Base-by-base conservation (phyloP, 2,329 filamentous ascomycete genomes). In the Epichloe festucae region DNA sequence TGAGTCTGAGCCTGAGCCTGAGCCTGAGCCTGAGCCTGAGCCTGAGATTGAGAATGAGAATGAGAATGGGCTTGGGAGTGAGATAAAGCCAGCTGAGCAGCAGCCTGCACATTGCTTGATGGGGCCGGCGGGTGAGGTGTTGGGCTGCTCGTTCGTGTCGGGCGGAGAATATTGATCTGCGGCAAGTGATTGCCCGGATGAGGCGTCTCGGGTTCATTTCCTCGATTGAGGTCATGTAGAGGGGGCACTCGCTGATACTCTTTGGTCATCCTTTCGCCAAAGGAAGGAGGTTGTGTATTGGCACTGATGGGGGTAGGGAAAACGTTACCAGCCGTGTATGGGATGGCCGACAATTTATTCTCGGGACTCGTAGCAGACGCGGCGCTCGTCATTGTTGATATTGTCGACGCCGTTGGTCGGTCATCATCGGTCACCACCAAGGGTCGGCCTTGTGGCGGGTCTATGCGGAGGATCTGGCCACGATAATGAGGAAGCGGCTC, bases 241-340 rank as follows among this genome's bases (percentile, higher is more conserved):
- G 79, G 77, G 47, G 79, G 78, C 53, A 81, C 73, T 36, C 79
- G 76, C 58, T 78, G 72, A 57, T 81, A 83, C 60, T 80, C 79
- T 60, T 79, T 80, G 55, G 73, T 69, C 53, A 73, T 67, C 57
- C 73, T 70, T 43, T 77, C 73, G 44, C 69, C 67, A 57, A 76
- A 76, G 4, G 69, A 66, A 8, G 69, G 62, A 15, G 68, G 63
- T 52, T 70, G 70, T 17, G 67, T 66, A 53, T 72, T 74, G 43
- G 81, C 81, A 63, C 79, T 84, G 59, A 83, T 72, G 10, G 81
- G 81, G 15, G 81, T 84, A 31, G 78, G 78, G 54, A 81, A 81
- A 23, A 76, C 70, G 61, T 76, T 81, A 48, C 71, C 72, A 5
- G 75, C 70, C 34, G 73, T 72, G 60, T 74, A 78, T 7, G 78